Conservation (phyloP, 805 yeast genomes). For the Diddensiella santjacobensis region DNA sequence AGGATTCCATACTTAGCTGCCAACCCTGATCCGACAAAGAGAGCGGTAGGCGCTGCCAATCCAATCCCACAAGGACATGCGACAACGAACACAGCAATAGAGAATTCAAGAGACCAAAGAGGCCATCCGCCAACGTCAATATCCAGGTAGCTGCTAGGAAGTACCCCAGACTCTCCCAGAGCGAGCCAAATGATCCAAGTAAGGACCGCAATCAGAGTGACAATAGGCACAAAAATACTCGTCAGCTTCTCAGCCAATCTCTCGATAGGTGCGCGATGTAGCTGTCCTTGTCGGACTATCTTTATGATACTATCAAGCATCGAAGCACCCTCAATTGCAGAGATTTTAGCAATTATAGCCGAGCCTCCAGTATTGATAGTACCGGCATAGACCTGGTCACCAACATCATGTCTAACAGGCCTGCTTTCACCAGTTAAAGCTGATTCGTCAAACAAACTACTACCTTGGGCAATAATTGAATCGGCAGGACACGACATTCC, state of each 20-base stretch:
- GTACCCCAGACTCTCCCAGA: conserved; percentile 49
- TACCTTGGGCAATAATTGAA: conserved; percentile 64
- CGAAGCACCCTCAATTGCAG: conserved; percentile 59
- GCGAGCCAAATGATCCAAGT: conserved; percentile 71
- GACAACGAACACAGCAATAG: conserved; percentile 74
- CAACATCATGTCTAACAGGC: conserved; percentile 53
- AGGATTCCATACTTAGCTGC: conserved; percentile 75
- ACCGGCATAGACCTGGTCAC: conserved; percentile 71
- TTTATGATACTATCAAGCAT: conserved; percentile 65
- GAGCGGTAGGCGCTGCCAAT: conserved; percentile 78
- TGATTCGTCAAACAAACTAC: conserved; percentile 81
- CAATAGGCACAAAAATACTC: conserved; percentile 69
- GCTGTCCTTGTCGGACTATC: conserved; percentile 69
- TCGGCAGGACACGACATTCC: conserved; percentile 67
- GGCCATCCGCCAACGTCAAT: conserved; percentile 70
- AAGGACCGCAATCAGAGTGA: conserved; percentile 52
- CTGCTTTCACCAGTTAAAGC: conserved; percentile 81
- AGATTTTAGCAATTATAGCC: conserved; percentile 51
- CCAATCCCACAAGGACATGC: conserved; percentile 89
- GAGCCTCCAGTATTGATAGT: conserved; percentile 60
- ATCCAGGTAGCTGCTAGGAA: conserved; percentile 56
- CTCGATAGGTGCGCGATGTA: conserved; percentile 70
- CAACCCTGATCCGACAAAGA: conserved; percentile 73
- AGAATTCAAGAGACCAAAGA: conserved; percentile 73
- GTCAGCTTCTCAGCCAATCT: conserved; percentile 65